Conservation (phyloP, 192 early-diverging fungal species). For the Coemansia sp. region DNA sequence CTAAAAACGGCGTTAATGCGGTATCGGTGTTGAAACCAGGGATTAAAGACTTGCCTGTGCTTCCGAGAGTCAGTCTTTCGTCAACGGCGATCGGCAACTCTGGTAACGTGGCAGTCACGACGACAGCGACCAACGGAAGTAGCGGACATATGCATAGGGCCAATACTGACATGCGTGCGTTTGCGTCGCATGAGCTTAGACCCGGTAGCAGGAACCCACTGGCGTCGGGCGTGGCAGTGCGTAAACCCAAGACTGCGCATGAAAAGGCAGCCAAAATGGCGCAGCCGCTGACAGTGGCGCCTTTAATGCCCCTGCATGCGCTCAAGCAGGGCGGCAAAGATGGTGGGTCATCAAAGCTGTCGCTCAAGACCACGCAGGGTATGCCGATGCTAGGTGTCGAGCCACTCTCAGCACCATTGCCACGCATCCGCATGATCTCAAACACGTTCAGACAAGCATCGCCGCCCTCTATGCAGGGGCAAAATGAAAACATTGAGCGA, state of each 20-base stretch:
- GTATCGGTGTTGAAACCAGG: not conserved
- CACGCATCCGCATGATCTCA: constrained; percentile 36
- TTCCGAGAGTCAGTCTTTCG: constrained; percentile 34
- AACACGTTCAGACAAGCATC: constrained; percentile 17
- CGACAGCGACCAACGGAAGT: constrained; percentile 10
- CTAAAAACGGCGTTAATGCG: not conserved
- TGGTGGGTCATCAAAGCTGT: constrained; percentile 18
- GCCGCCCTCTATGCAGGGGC: constrained; percentile 16
- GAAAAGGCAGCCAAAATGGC: constrained; percentile 7
- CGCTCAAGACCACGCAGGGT: constrained; percentile 17
- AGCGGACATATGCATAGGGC: constrained; percentile 34
- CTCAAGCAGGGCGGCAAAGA: constrained; percentile 5
- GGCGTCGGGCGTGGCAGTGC: constrained; percentile 13
- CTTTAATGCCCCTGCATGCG: constrained; percentile 6
- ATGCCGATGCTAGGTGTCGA: constrained; percentile 17
- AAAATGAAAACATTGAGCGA: constrained; percentile 41
- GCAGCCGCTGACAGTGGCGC: constrained; percentile 4
- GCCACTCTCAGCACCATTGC: constrained; percentile 44
- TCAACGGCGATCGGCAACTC: constrained; percentile 26
- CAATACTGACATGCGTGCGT: constrained; percentile 40
- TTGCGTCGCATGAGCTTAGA: constrained; percentile 14
- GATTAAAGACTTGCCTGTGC: constrained; percentile 28
- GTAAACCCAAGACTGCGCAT: constrained; percentile 21
- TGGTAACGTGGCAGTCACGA: not conserved
- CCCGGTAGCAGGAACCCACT: constrained; percentile 11